Evolutionary conservation across 768 basidiomycete species (phyloP), one percentile per base, ranked within the genome.

Genomic region (Tulasnella sp.): DNA sequence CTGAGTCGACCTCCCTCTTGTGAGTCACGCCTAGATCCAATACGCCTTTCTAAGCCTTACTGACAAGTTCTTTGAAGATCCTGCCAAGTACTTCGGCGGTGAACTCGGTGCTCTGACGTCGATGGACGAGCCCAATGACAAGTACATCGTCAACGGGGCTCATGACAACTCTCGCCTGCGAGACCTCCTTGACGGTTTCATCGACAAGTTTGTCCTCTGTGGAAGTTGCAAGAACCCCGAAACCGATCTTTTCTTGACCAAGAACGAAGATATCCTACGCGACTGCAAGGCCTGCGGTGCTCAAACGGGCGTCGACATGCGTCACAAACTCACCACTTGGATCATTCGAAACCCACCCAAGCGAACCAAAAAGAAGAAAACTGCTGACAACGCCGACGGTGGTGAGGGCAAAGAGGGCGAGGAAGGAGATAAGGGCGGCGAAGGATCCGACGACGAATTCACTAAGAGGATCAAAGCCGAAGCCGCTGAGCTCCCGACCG

Each of bases 281-380:
- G 95, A 99, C 81, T 99, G 97, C 86, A 98, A 98, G 82, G 97
- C 97, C 34, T 99, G 97, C 77, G 97, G 97, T 69, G 89, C 94
- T 78, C 88, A 92, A 76, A 95, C 91, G 64, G 88, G 84, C 47
- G 86, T 98, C 75, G 95, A 98, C 80, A 97, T 97, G 94, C 86
- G 94, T 40, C 96, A 98, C 84, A 97, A 95, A 81, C 86, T 99
- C 74, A 90, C 90, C 52, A 94, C 95, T 0, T 99, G 93, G 84
- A 97, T 99, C 79, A 78, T 98, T 78, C 97, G 95, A 84, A 99
- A 99, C 80, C 97, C 97, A 52, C 96, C 95, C 68, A 90, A 91
- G 83, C 92, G 89, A 77, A 84, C 87, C 69, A 91, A 89, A 84
- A 94, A 90, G 82, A 81, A 78, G 78, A 86, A 84, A 77, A 81